Evolutionary conservation across 1,284 basidiomycete genomes (phyloP).

Genomic region (Sanghuangporus baumii): DNA sequence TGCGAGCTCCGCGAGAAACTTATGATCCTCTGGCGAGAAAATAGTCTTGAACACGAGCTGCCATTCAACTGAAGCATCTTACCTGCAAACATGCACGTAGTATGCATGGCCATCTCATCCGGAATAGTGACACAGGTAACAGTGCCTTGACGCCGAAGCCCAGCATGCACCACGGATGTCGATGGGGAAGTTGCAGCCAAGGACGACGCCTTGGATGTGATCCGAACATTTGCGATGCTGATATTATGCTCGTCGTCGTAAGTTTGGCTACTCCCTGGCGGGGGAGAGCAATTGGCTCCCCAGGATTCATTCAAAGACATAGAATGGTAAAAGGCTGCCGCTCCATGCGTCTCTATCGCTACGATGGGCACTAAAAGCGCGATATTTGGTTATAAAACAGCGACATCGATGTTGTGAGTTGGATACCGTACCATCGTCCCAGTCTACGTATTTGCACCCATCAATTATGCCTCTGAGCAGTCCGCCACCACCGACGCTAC

Average conservation of each 20-base stretch:
- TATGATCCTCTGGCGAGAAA: slow-evolving; percentile 56
- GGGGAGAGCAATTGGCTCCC: slow-evolving; percentile 8
- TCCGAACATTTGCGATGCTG: slow-evolving; percentile 48
- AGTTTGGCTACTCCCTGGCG: slow-evolving; percentile 25
- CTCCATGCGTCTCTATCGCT: slow-evolving; percentile 62
- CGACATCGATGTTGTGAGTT: neutral
- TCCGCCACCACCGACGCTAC: slow-evolving; percentile 71
- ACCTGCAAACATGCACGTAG: slow-evolving; percentile 53
- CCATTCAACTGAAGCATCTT: slow-evolving; percentile 18
- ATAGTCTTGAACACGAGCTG: neutral
- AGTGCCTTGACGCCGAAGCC: slow-evolving; percentile 48
- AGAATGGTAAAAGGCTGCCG: slow-evolving; percentile 69
- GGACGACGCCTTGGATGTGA: slow-evolving; percentile 63
- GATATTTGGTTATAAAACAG: neutral
- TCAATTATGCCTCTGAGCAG: slow-evolving; percentile 61
- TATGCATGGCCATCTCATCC: slow-evolving; percentile 63
- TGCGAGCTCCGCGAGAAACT: slow-evolving; percentile 64
- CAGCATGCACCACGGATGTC: slow-evolving; percentile 53
- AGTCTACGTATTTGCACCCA: slow-evolving; percentile 54
- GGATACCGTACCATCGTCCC: slow-evolving; percentile 54
- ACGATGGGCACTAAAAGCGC: slow-evolving; percentile 50
- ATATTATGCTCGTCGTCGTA: slow-evolving; percentile 31
- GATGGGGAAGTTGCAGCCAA: slow-evolving; percentile 64
- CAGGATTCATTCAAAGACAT: slow-evolving; percentile 50
- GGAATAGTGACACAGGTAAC: slow-evolving; percentile 55